These are phyloP conservation scores for Marasmius oreades DNA, from an alignment of 1,284 basidiomycete species.

Conservation along the genomic window DNA sequence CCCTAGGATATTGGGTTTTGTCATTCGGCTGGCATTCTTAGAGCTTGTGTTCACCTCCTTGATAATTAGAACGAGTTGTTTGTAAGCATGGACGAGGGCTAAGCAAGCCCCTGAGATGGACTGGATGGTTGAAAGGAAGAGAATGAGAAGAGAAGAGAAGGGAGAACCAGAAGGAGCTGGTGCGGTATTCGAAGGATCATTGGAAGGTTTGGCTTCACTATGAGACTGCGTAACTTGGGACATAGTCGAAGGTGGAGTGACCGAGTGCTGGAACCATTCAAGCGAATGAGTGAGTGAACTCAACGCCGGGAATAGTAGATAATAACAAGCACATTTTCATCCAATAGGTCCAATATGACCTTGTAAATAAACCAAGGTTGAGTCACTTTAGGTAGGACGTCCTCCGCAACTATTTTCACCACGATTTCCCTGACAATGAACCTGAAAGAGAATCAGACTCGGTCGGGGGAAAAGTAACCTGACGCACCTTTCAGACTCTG, in stretches of 20 bases:
- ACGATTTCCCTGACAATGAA: slow-evolving; percentile 75
- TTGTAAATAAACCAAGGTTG: slow-evolving; percentile 84
- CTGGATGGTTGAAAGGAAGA: slow-evolving; percentile 70
- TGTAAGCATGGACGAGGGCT: slow-evolving; percentile 64
- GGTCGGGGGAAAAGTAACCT: neutral
- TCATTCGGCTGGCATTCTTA: neutral
- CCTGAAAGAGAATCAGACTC: neutral
- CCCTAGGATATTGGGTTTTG: slow-evolving; percentile 9
- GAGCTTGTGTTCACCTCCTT: slow-evolving; percentile 51
- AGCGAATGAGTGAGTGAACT: neutral
- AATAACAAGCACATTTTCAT: slow-evolving; percentile 35
- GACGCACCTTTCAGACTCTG: slow-evolving; percentile 57
- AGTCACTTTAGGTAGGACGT: slow-evolving; percentile 62
- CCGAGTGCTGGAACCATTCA: neutral
- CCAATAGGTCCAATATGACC: slow-evolving; percentile 58
- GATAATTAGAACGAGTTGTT: slow-evolving; percentile 58
- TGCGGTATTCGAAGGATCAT: slow-evolving; percentile 9
- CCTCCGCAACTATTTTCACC: slow-evolving; percentile 64
- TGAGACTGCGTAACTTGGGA: neutral
- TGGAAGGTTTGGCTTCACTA: neutral
- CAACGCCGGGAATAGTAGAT: neutral
- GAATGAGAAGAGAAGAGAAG: slow-evolving; percentile 58
- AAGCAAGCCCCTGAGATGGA: slow-evolving; percentile 66
- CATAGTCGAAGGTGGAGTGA: neutral
- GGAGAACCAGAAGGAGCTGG: slow-evolving; percentile 37